These are phyloP conservation scores for Rosellinia necatrix DNA, from an alignment of 2,329 filamentous ascomycete species.

Conservation along the genomic window DNA sequence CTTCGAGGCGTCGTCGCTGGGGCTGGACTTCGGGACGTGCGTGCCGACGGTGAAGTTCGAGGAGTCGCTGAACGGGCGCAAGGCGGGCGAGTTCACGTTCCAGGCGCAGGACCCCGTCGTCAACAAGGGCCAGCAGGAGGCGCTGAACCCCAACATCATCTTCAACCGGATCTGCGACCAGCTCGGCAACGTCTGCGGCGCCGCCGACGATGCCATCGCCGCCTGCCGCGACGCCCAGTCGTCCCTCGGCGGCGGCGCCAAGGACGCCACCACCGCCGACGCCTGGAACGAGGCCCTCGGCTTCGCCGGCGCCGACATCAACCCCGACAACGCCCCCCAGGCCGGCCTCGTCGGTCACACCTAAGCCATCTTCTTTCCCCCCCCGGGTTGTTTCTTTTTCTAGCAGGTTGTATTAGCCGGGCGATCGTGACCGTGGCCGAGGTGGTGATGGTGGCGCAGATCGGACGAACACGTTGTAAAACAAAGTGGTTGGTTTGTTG, in stretches of 20 bases:
- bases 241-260: slow-evolving; percentile 39
- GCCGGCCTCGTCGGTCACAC: slow-evolving; percentile 45
- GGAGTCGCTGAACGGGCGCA: slow-evolving; percentile 60
- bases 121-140: slow-evolving; percentile 66
- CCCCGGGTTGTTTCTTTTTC: background rate
- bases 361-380: background rate
- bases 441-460: no score
- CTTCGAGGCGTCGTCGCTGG: slow-evolving; percentile 39
- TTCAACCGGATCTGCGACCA: slow-evolving; percentile 74
- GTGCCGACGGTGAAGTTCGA: slow-evolving; percentile 64
- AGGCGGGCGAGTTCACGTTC: slow-evolving; percentile 67
- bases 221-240: slow-evolving; percentile 58
- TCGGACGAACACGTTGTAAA: background rate
- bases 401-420: no score
- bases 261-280: slow-evolving; percentile 45
- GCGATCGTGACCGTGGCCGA: no score
- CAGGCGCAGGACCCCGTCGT: slow-evolving; percentile 66
- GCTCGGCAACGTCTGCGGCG: slow-evolving; percentile 67
- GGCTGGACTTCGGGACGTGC: slow-evolving; percentile 58
- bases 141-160: slow-evolving; percentile 74
- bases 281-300: slow-evolving; percentile 49
- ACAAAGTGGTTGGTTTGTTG: background rate
- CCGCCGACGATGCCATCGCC: slow-evolving; percentile 62
- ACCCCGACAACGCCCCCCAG: slow-evolving; percentile 46
- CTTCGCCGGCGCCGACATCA: slow-evolving; percentile 46